Base-by-base conservation (phyloP, 2,329 filamentous ascomycete species). In the Colletotrichum gloeosporioides region DNA sequence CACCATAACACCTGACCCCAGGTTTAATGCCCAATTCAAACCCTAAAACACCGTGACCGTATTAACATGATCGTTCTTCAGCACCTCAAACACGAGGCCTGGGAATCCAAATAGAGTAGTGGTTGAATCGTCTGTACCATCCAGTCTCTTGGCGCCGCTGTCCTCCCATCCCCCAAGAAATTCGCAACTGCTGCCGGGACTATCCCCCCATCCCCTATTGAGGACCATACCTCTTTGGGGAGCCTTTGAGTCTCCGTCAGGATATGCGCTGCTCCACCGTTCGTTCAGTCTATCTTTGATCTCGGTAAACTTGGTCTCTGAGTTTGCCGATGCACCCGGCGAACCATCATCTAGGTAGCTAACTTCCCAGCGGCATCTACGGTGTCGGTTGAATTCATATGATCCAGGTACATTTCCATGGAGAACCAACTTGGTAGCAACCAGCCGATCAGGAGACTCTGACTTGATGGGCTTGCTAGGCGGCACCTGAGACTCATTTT, bases 381-480 rank as follows among this genome's bases (percentile, higher is more conserved):
- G 93, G 84, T 99, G 96, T 6, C 97, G 92, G 85, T 99, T 99
- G 87, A 99, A 99, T 13, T 96, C 95, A 83, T 98, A 99, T 2
- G 96, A 98, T 0, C 97, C 97, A 1, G 97, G 97, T 4, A 99
- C 93, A 81, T 99, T 99, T 59, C 95, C 95, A 83, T 99, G 97
- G 3, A 99, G 89, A 22, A 99, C 92, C n/a, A 99, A 84, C 83
- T 99, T 99, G 1, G 95, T 97, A 8, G 95, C 96, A 1, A 97
- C 95, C 13, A 98, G 89, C 55, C 93, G 92, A 74, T 95, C 92
- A 1, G 90, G 84, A 3, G 84, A 85, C 44, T 85, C 85, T 2
- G 82, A 85, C 77, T 86, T 87, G 78, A 90, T 82, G 1, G 80
- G 78, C 29, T 78, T 82, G 6, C 82, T 82, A 75, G 85, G 80